Percentiles rank a stretch among this genome's conserved stretches.
Conservation (phyloP, 345 rosid genomes). For the Moricandia moricandioides region DNA sequence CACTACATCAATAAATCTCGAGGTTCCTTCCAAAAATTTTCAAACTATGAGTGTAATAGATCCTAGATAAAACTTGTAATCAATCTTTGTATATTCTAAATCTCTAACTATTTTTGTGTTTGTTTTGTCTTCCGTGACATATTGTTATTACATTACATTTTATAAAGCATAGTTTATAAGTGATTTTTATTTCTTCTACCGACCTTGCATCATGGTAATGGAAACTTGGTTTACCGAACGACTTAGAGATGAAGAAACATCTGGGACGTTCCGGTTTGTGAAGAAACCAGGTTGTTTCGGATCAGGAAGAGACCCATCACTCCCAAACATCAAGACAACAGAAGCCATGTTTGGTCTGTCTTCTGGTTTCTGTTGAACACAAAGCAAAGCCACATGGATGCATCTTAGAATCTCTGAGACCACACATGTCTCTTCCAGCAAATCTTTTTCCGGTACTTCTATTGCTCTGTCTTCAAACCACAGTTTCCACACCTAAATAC, state of each 20-base stretch:
- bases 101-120: not conserved
- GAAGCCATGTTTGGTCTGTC: constrained; percentile 29
- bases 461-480: constrained; percentile 33
- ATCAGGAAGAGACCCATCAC: constrained; percentile 22
- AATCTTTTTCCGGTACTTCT: constrained; percentile 14
- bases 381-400: constrained; percentile 30
- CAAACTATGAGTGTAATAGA: constrained; percentile 37
- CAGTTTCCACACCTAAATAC: constrained; percentile 17
- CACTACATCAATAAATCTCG: constrained; percentile 31
- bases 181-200: not conserved
- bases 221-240: constrained; percentile 21
- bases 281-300: constrained; percentile 26
- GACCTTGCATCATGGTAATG: constrained; percentile 29
- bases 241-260: constrained; percentile 28
- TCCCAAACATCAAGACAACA: constrained; percentile 30
- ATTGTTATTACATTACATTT: constrained; percentile 9
- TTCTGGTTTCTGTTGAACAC: constrained; percentile 33
- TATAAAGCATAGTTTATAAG: not conserved
- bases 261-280: constrained; percentile 17
- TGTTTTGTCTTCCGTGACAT: not conserved
- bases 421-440: constrained; percentile 4
- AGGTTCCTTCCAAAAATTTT: constrained; percentile 26
- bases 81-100: constrained; percentile 13
- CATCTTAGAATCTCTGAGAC: constrained; percentile 29
- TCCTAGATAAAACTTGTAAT: constrained; percentile 27